Evolutionary conservation across 139 green algal genomes (phyloP).

Genomic region (Volvox reticuliferus): DNA sequence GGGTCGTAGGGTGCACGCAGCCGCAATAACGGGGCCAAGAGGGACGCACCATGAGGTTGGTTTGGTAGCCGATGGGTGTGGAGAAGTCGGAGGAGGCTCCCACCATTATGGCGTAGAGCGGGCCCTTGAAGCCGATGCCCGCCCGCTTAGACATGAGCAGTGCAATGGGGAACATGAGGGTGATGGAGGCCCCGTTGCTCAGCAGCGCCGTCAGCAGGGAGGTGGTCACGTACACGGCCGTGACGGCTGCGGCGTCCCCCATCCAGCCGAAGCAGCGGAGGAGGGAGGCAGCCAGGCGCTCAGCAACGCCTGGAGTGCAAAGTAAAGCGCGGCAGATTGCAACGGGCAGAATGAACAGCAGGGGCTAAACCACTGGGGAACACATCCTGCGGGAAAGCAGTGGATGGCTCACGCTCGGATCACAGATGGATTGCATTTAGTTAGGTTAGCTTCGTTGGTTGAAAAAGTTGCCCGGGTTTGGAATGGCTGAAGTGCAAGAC

Average conservation of each 20-base stretch:
- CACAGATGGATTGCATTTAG: too few species aligned
- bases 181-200: conserved; percentile 44
- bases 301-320: conserved; percentile 10
- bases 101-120: conserved; percentile 62
- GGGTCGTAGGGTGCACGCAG: too few species aligned
- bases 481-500: too few species aligned
- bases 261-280: conserved; percentile 31
- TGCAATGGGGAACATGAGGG: conserved; percentile 53
- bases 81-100: conserved; percentile 73
- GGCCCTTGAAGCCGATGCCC: conserved; percentile 34
- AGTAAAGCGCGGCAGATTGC: too few species aligned
- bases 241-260: conserved; percentile 1
- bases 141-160: background rate
- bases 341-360: too few species aligned
- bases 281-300: conserved; percentile 20
- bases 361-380: too few species aligned
- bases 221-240: conserved; percentile 41
- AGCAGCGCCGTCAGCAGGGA: conserved; percentile 46
- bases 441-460: too few species aligned
- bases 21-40: background rate
- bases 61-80: conserved; percentile 82
- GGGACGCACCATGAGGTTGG: conserved; percentile 79
- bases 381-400: too few species aligned
- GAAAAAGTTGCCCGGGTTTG: too few species aligned
- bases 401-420: too few species aligned